These are phyloP conservation scores for Syncephalastrum racemosum DNA, from an alignment of 371 early-diverging fungal genomes.

Conservation along the genomic window DNA sequence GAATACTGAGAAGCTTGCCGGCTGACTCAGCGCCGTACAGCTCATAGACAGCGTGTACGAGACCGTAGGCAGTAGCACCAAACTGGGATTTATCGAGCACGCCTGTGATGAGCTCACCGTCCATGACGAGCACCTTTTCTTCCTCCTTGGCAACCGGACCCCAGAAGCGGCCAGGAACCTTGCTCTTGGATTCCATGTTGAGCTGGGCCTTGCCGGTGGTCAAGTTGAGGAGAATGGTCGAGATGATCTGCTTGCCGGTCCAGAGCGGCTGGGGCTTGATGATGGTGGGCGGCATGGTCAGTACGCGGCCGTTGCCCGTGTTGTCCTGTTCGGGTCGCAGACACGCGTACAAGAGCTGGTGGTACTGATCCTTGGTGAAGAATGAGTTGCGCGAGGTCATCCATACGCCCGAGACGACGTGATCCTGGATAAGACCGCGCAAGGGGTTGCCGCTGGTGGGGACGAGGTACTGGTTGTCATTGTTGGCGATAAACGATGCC, in stretches of 20 bases:
- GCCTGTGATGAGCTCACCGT: slow-evolving; percentile 91
- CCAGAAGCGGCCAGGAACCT: slow-evolving; percentile 89
- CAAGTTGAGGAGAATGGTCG: slow-evolving; percentile 86
- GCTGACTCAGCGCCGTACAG: slow-evolving; percentile 93
- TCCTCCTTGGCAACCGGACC: slow-evolving; percentile 82
- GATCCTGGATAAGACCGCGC: slow-evolving; percentile 99
- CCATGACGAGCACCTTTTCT: slow-evolving; percentile 76
- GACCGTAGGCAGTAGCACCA: slow-evolving; percentile 92
- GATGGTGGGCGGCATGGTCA: slow-evolving; percentile 84
- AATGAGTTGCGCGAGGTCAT: slow-evolving; percentile 92
- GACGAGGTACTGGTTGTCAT: slow-evolving; percentile 97
- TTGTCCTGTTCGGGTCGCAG: slow-evolving; percentile 75
- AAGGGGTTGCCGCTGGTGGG: slow-evolving; percentile 99
- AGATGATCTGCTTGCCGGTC: slow-evolving; percentile 98
- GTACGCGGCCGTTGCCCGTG: slow-evolving; percentile 73
- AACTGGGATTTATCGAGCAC: slow-evolving; percentile 98
- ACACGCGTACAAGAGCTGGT: slow-evolving; percentile 89
- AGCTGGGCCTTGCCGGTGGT: slow-evolving; percentile 77
- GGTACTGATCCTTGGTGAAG: slow-evolving; percentile 90
- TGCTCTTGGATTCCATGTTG: slow-evolving; percentile 86
- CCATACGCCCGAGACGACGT: slow-evolving; percentile 96
- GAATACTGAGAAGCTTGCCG: slow-evolving; percentile 90
- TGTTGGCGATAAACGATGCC: slow-evolving; percentile 93
- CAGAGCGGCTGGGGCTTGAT: slow-evolving; percentile 87
- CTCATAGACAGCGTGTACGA: slow-evolving; percentile 98